These are phyloP conservation scores for Pseudogymnoascus sp. DNA, from an alignment of 2,329 filamentous ascomycete species.

Conservation along the genomic window DNA sequence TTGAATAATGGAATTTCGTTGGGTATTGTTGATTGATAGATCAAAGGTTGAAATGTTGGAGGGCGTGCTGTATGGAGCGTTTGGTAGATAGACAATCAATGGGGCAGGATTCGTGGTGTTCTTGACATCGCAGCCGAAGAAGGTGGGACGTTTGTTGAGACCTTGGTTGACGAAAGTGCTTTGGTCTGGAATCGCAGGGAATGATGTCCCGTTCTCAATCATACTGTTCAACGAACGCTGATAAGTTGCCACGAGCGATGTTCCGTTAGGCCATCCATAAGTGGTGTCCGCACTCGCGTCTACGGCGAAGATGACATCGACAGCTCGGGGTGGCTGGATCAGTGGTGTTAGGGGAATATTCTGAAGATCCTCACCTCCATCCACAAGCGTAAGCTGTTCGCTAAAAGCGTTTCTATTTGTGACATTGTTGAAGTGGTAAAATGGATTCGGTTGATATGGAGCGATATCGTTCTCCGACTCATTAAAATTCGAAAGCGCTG, in stretches of 20 bases:
- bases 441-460: conserved; percentile 66
- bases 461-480: conserved; percentile 62
- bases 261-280: conserved; percentile 68
- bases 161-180: conserved; percentile 74
- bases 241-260: conserved; percentile 65
- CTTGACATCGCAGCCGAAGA: conserved; percentile 67
- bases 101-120: conserved; percentile 54
- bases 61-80: conserved; percentile 65
- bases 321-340: conserved; percentile 60
- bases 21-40: conserved; percentile 49
- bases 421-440: conserved; percentile 54
- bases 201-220: conserved; percentile 59
- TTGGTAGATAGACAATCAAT: conserved; percentile 81
- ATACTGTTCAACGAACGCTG: conserved; percentile 49
- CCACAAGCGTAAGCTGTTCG: conserved; percentile 59
- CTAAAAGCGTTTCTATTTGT: conserved; percentile 49
- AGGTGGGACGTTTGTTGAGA: conserved; percentile 64
- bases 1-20: conserved; percentile 71
- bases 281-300: conserved; percentile 68
- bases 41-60: conserved; percentile 78
- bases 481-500: conserved; percentile 49
- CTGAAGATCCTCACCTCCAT: conserved; percentile 69
- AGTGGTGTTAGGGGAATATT: conserved; percentile 73
- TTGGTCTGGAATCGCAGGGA: conserved; percentile 62
- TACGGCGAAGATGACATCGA: conserved; percentile 75